Percentiles rank a stretch among this genome's conserved stretches.
phyloP scores from a whole-genome alignment of 2,329 filamentous ascomycete genomes.

The Metarhizium brunneum region DNA sequence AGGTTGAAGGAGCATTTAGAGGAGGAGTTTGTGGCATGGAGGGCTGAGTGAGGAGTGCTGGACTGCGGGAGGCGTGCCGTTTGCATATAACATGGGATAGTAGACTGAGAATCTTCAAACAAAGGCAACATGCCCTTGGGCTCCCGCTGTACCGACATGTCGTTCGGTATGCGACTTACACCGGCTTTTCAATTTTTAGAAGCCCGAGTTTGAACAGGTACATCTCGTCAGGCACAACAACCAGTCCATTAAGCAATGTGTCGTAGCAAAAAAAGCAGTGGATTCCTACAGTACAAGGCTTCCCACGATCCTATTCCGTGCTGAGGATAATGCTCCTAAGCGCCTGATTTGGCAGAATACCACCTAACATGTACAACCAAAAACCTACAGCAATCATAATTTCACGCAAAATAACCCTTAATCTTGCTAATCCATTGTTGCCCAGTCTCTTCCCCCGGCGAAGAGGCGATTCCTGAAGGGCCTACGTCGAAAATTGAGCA shows the following conservation, averaged over 20 bases:
- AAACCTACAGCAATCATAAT: neutral
- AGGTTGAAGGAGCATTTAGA: conserved; percentile 67
- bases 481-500: neutral
- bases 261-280: neutral
- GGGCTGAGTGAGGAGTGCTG: conserved; percentile 37
- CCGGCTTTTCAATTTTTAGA: no score
- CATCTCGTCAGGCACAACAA: neutral
- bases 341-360: neutral
- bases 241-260: neutral
- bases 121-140: no score
- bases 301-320: neutral
- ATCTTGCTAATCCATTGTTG: neutral
- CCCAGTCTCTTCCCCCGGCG: neutral
- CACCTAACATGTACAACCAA: neutral
- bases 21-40: conserved; percentile 70
- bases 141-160: no score
- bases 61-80: no score
- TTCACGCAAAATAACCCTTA: neutral
- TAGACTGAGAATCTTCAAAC: no score
- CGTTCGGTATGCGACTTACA: no score
- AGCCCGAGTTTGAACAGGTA: no score
- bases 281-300: neutral
- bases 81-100: no score
- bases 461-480: neutral
- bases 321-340: neutral